These are phyloP conservation scores for Apiotrichum akiyoshidainum DNA, from an alignment of 1,284 basidiomycete species.

Conservation along the genomic window DNA sequence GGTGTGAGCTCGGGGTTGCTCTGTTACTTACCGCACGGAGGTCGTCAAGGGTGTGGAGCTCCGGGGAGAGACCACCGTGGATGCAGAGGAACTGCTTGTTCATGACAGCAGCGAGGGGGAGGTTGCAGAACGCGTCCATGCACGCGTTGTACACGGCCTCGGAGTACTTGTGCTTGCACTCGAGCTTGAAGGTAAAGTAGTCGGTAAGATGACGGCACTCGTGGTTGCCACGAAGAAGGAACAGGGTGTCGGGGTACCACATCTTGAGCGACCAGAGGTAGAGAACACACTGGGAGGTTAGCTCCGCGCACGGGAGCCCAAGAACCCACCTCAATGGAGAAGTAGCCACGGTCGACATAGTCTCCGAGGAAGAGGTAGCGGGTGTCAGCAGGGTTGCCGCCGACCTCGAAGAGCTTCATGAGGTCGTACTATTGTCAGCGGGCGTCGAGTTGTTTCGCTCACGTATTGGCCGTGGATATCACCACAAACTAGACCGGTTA, in stretches of 20 bases:
- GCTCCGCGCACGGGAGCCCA: not conserved
- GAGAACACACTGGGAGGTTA: conserved; percentile 67
- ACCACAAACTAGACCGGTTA: conserved; percentile 67
- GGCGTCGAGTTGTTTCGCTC: conserved; percentile 43
- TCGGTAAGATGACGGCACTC: conserved; percentile 95
- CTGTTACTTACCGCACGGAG: conserved; percentile 58
- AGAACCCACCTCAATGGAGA: conserved; percentile 74
- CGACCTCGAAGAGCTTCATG: conserved; percentile 97
- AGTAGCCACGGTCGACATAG: conserved; percentile 96
- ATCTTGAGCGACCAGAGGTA: conserved; percentile 92
- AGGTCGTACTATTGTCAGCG: conserved; percentile 73
- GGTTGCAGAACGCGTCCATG: conserved; percentile 88
- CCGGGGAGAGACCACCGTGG: conserved; percentile 86
- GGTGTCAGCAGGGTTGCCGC: conserved; percentile 84
- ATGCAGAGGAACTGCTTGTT: conserved; percentile 98
- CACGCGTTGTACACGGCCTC: conserved; percentile 84
- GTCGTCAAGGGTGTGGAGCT: conserved; percentile 86
- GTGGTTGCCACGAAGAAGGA: conserved; percentile 92
- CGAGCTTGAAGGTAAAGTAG: conserved; percentile 95
- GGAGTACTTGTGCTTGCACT: conserved; percentile 93
- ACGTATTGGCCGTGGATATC: conserved; percentile 98
- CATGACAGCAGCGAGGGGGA: conserved; percentile 90
- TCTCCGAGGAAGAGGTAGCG: conserved; percentile 96
- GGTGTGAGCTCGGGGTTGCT: conserved; percentile 32
- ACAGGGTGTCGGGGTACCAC: conserved; percentile 84